phyloP scores from a whole-genome alignment of 352 stramenopile genomes.

The Phytophthora boehmeriae region DNA sequence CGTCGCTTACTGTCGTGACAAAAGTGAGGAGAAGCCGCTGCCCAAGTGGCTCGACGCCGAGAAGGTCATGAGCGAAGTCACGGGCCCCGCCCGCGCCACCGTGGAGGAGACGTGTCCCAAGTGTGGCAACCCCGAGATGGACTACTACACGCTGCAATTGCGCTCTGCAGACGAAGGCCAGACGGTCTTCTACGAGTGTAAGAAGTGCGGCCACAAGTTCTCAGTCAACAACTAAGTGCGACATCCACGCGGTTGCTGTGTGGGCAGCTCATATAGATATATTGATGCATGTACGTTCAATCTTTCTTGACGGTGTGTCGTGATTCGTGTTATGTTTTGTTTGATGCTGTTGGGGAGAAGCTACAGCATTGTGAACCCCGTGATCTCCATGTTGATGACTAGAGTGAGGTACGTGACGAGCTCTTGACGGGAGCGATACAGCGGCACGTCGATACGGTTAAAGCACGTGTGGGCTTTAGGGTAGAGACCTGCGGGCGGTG shows the following conservation, averaged over 20 bases:
- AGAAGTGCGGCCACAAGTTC: conserved; percentile 94
- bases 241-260: conserved; percentile 1
- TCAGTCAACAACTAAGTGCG: conserved; percentile 86
- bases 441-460: conserved; percentile 86
- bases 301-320: background rate
- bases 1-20: conserved; percentile 78
- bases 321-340: conserved; percentile 15
- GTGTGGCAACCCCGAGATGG: conserved; percentile 96
- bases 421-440: conserved; percentile 75
- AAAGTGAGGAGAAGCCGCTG: conserved; percentile 75
- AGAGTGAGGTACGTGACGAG: conserved; percentile 96
- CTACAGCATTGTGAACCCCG: conserved; percentile 97
- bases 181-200: conserved; percentile 99
- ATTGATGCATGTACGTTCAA: conserved; percentile 39
- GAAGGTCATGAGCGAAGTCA: conserved; percentile 81
- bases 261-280: conserved; percentile 33
- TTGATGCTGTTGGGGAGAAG: conserved; percentile 4
- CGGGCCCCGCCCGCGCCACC: conserved; percentile 89
- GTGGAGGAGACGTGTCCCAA: conserved; percentile 99
- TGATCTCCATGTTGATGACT: conserved; percentile 98
- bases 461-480: conserved; percentile 90
- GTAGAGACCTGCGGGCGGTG: conserved; percentile 71
- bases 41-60: conserved; percentile 84
- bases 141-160: conserved; percentile 99
- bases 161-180: conserved; percentile 99